phyloP scores from a whole-genome alignment of 495 filamentous ascomycete species.

The Amniculicola lignicola region DNA sequence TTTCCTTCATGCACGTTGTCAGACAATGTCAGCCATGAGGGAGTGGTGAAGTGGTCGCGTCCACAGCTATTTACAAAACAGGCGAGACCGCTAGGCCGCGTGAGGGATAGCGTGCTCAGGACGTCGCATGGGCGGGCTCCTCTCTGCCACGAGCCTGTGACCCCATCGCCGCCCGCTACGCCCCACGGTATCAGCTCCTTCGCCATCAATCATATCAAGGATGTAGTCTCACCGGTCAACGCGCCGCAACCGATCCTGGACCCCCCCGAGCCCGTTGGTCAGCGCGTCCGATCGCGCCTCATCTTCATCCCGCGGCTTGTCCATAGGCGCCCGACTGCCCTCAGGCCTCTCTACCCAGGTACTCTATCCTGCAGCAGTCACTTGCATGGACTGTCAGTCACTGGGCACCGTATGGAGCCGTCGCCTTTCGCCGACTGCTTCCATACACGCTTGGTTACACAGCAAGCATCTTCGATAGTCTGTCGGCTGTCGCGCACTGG shows the following conservation, averaged over 20 bases:
- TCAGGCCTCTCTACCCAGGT: too few relatives aligned
- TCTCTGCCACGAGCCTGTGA: neutral
- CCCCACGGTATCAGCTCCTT: neutral
- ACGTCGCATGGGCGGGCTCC: too few relatives aligned
- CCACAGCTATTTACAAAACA: constrained; percentile 9
- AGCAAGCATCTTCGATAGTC: constrained; percentile 27
- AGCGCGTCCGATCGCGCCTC: constrained; percentile 5
- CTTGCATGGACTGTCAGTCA: constrained; percentile 32
- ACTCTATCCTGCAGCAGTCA: constrained; percentile 36
- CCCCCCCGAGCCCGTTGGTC: neutral
- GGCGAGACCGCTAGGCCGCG: neutral
- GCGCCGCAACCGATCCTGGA: neutral
- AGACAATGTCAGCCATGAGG: constrained; percentile 27
- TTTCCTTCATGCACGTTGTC: constrained; percentile 18
- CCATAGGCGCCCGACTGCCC: constrained; percentile 25
- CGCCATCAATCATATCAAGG: too few relatives aligned
- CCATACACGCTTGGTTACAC: constrained; percentile 26
- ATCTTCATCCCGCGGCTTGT: neutral
- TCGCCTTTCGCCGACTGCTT: constrained; percentile 13
- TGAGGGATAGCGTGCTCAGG: constrained; percentile 1
- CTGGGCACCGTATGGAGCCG: constrained; percentile 26
- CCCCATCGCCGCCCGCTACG: too few relatives aligned
- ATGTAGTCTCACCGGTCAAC: neutral
- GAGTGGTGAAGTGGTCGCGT: constrained; percentile 11
- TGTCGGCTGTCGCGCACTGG: constrained; percentile 21